These are phyloP conservation scores for Lizonia empirigonia DNA, from an alignment of 2,329 filamentous ascomycete species.

Conservation along the genomic window DNA sequence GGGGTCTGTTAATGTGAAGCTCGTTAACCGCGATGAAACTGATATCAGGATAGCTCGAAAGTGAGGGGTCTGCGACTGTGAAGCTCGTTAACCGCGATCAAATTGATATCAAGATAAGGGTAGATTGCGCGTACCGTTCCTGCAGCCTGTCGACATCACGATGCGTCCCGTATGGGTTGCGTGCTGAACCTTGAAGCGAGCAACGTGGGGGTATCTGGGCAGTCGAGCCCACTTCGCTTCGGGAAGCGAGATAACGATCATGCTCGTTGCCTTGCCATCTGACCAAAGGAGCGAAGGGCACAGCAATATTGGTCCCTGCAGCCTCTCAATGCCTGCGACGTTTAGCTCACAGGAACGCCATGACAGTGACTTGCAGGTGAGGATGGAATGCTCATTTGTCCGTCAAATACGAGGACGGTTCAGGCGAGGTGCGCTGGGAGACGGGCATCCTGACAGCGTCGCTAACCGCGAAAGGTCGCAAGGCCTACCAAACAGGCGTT, in stretches of 20 bases:
- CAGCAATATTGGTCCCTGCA: slow-evolving; percentile 11
- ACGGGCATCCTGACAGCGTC: slow-evolving; percentile 11
- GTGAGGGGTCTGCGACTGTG: slow-evolving; percentile 12
- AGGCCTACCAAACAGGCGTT: slow-evolving; percentile 35
- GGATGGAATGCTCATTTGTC: slow-evolving; percentile 14
- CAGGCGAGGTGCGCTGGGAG: slow-evolving; percentile 13
- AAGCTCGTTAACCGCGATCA: slow-evolving; percentile 17
- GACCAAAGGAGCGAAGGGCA: too few species aligned
- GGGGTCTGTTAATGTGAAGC: slow-evolving; percentile 11
- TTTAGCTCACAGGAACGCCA: slow-evolving; percentile 17
- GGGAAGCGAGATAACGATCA: slow-evolving; percentile 26
- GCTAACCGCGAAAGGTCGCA: slow-evolving; percentile 25
- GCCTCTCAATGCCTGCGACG: slow-evolving; percentile 17
- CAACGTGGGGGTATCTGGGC: slow-evolving; percentile 36
- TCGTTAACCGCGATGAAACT: slow-evolving; percentile 16
- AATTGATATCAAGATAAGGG: slow-evolving; percentile 19
- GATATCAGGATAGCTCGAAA: slow-evolving; percentile 13
- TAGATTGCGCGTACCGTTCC: slow-evolving; percentile 31
- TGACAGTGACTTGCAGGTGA: slow-evolving; percentile 11
- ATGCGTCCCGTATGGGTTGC: slow-evolving; percentile 18
- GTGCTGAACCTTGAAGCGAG: slow-evolving; percentile 26
- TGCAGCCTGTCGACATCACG: slow-evolving; percentile 30
- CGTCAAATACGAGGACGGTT: slow-evolving; percentile 13
- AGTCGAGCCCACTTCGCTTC: slow-evolving; percentile 15
- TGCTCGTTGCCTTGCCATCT: slow-evolving; percentile 39